Conservation (phyloP, 192 early-diverging fungal species). For the Coemansia sp. region DNA sequence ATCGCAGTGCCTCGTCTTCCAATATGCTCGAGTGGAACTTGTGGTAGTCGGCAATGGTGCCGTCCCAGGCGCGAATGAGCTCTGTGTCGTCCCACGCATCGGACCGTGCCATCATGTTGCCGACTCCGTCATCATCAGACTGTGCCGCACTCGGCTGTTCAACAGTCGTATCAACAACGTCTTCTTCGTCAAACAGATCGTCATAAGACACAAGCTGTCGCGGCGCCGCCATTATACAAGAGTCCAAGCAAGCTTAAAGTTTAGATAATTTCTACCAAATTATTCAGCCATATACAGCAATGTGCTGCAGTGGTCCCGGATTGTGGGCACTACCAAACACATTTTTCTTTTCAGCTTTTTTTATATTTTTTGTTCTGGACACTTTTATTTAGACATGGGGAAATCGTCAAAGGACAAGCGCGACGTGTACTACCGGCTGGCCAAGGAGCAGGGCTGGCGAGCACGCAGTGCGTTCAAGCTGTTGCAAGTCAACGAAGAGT, state of each 20-base stretch:
- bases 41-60: conserved; percentile 60
- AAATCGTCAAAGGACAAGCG: conserved; percentile 91
- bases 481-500: conserved; percentile 95
- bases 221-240: conserved; percentile 16
- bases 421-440: conserved; percentile 94
- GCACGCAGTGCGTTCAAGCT: conserved; percentile 97
- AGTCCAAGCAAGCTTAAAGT: neutral
- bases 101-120: conserved; percentile 6
- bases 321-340: neutral
- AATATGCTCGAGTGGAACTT: conserved; percentile 31
- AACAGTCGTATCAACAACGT: neutral
- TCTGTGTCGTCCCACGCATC: conserved; percentile 63
- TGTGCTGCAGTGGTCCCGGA: neutral
- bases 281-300: neutral
- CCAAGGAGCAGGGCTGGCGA: conserved; percentile 97
- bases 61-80: conserved; percentile 65
- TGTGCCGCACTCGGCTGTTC: neutral
- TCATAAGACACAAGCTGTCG: conserved; percentile 45
- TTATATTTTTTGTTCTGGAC: conserved; percentile 1
- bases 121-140: neutral
- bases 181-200: conserved; percentile 35
- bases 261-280: neutral
- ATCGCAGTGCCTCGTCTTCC: conserved; percentile 23
- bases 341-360: neutral
- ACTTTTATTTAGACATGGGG: conserved; percentile 57